Base-by-base conservation (phyloP, 1,139 yeast species). In the Arxiozyma heterogenica region DNA sequence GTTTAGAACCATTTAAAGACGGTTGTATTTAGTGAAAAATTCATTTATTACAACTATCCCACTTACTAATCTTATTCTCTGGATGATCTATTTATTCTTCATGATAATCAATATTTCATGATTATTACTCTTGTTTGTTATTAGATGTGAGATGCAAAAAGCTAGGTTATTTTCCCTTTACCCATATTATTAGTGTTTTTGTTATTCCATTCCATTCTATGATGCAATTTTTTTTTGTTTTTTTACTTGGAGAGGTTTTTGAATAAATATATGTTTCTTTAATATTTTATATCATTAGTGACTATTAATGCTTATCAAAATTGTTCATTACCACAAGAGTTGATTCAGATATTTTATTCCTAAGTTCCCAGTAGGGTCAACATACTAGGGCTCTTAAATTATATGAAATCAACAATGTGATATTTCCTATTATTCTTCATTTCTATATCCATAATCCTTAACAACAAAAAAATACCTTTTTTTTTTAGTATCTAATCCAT, bases 1-100 rank as follows among this genome's bases (percentile, higher is more conserved):
- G 41, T 45, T 38, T 45, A 23, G 41, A 45, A 45, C 47, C 47
- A 45, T 45, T 45, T 45, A 9, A 30, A 45, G 27, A 45, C 20
- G 30, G 30, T 30, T 45, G 30, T 25, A 18, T 45, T 18, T 45
- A 45, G 47, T 45, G 41, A 30, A 45, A 34, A 45, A 45, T 45
- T 45, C 47, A 30, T 45, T 45, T 18, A 45, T 45, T 45, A 38
- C 47, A 30, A 30, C n/a, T 23, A 18, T 11, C 20, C 46, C 17
- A 23, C 3, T 44, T 20, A 17, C 20, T 45, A 45, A 27, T 45
- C 30, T 23, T 27, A 45, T 30, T 45, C 25, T 45, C 12, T 45
- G 41, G 41, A 27, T 30, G 3, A 27, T n/a, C 18, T 30, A 18
- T 45, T 45, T 27, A 34, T 12, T 30, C 3, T 8, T 30, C 15